A percentile compares a stretch with the other conserved stretches of the same genome.
Evolutionary conservation across 2,329 filamentous ascomycete species (phyloP).

Genomic region (Fusarium tupiense): DNA sequence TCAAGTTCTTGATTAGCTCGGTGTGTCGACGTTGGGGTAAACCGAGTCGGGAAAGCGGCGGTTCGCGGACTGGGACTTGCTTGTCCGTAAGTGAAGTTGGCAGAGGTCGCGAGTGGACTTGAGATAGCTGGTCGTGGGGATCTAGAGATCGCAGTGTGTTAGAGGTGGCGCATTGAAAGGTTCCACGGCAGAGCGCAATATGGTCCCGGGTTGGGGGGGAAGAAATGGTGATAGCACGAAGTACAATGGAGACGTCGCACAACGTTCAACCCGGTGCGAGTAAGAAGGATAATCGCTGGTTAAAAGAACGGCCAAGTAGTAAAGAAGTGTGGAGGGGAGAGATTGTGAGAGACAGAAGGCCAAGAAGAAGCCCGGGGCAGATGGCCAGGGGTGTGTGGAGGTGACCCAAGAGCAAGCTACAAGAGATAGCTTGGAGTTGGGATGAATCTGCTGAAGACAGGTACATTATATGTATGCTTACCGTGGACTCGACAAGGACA

Average conservation of each 20-base stretch:
- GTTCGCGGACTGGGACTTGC: slow-evolving; percentile 53
- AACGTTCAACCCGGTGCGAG: slow-evolving; percentile 30
- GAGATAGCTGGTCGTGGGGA: slow-evolving; percentile 58
- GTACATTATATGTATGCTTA: slow-evolving; percentile 34
- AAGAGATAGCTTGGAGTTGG: slow-evolving; percentile 21
- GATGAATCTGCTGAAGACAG: slow-evolving; percentile 29
- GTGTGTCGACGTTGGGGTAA: slow-evolving; percentile 41
- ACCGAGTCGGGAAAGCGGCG: slow-evolving; percentile 33
- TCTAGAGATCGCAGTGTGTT: slow-evolving; percentile 48
- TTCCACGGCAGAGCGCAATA: slow-evolving; percentile 42
- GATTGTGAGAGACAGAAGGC: slow-evolving; percentile 40
- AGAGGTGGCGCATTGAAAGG: slow-evolving; percentile 27
- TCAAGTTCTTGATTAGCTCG: slow-evolving; percentile 27
- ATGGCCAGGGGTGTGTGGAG: slow-evolving; percentile 36
- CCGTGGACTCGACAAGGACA: slow-evolving; percentile 41
- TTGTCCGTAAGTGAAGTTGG: slow-evolving; percentile 54
- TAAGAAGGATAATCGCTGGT: slow-evolving; percentile 24
- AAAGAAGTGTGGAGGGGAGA: slow-evolving; percentile 35
- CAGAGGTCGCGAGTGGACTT: slow-evolving; percentile 61
- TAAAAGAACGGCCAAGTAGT: slow-evolving; percentile 25
- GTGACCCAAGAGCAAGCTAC: slow-evolving; percentile 18
- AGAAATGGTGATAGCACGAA: slow-evolving; percentile 36
- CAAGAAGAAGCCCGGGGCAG: slow-evolving; percentile 36
- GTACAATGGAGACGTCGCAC: slow-evolving; percentile 39
- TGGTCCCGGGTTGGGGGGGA: slow-evolving; percentile 20